A percentile compares a stretch with the other conserved stretches of the same genome.
Evolutionary conservation across 495 filamentous ascomycete genomes (phyloP).

Genomic region (Lineolata rhizophorae): DNA sequence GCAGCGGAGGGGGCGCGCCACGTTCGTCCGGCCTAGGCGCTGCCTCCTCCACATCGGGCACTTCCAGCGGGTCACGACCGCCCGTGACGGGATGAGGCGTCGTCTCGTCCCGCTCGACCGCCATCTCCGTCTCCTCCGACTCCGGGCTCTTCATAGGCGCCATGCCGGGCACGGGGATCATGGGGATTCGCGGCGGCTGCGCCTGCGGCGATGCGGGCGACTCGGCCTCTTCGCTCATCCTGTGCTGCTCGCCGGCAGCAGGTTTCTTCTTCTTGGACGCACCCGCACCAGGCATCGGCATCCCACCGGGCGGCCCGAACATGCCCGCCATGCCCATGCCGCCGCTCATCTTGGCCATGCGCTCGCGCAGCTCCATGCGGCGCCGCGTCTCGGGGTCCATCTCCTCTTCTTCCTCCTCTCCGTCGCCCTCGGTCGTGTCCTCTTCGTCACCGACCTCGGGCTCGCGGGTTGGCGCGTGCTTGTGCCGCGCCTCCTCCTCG

Average conservation of each 20-base stretch:
- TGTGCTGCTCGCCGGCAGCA: constrained; percentile 17
- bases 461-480: constrained; percentile 8
- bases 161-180: constrained; percentile 60
- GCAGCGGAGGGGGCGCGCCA: no score
- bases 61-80: no score
- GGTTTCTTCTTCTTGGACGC: constrained; percentile 45
- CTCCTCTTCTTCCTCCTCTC: constrained; percentile 75
- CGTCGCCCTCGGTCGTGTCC: constrained; percentile 30
- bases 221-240: constrained; percentile 26
- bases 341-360: constrained; percentile 97
- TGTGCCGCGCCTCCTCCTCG: constrained; percentile 36
- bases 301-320: constrained; percentile 59
- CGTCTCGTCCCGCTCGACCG: no score
- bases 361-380: constrained; percentile 69
- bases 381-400: constrained; percentile 74
- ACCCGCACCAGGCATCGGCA: constrained; percentile 32
- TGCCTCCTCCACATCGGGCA: no score
- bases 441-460: constrained; percentile 19
- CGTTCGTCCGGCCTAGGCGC: no score
- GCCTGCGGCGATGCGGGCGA: constrained; percentile 21
- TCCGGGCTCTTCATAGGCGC: constrained; percentile 21
- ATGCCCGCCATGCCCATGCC: constrained; percentile 95
- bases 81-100: no score
- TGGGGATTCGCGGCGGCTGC: constrained; percentile 46
- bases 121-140: constrained; percentile 16